A percentile compares a stretch with the other conserved stretches of the same genome.
phyloP scores from a whole-genome alignment of 176 grass and related monocot genomes.

The Carex pumila region DNA sequence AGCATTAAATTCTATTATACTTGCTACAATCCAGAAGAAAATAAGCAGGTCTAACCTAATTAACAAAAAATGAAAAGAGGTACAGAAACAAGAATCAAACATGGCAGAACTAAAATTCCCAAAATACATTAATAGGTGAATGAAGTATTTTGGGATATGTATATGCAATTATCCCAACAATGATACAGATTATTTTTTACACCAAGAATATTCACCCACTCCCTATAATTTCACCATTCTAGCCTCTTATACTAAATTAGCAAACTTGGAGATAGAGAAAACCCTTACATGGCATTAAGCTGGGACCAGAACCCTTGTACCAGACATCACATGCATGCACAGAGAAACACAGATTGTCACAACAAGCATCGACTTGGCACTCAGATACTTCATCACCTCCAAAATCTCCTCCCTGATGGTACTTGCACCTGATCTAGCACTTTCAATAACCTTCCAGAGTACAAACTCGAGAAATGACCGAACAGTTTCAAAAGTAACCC shows the following conservation, averaged over 20 bases:
- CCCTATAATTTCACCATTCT: conserved; percentile 5
- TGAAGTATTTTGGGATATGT: conserved; percentile 12
- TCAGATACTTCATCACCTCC: conserved; percentile 53
- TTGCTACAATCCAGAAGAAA: background rate
- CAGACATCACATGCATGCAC: conserved; percentile 66
- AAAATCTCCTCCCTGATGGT: conserved; percentile 29
- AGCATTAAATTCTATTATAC: conserved; percentile 2
- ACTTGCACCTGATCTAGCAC: conserved; percentile 31
- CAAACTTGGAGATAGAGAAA: background rate
- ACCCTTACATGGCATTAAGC: conserved; percentile 19
- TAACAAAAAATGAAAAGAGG: background rate
- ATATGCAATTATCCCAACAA: conserved; percentile 8
- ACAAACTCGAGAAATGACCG: conserved; percentile 82
- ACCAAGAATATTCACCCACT: background rate
- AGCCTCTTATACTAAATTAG: background rate
- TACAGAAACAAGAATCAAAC: background rate
- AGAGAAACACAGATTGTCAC: conserved; percentile 60
- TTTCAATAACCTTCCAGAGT: conserved; percentile 65
- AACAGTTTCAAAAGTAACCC: conserved; percentile 87
- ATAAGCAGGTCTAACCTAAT: background rate
- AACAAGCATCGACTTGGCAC: conserved; percentile 63
- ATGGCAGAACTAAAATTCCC: background rate
- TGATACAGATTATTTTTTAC: conserved; percentile 10
- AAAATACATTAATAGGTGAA: background rate
- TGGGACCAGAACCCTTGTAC: conserved; percentile 40